phyloP scores from a whole-genome alignment of 192 early-diverging fungal genomes.

The Backusella macrospora region DNA sequence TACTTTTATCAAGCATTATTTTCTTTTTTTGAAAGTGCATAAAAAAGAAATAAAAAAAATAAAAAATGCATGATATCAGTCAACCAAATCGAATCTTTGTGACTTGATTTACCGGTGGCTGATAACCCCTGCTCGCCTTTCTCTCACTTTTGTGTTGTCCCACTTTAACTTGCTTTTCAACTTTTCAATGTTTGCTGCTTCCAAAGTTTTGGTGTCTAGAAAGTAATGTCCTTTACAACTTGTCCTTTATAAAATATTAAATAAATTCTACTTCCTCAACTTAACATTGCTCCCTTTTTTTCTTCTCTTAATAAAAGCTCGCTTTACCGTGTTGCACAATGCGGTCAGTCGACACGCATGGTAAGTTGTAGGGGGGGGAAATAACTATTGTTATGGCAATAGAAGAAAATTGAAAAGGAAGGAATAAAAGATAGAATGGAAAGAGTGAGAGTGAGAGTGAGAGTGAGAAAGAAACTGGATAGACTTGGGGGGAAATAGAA shows the following conservation, averaged over 20 bases:
- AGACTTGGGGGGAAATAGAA: neutral
- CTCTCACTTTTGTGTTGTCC: neutral
- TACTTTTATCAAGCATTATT: too few relatives aligned
- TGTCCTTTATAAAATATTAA: too few relatives aligned
- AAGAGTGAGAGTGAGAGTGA: neutral
- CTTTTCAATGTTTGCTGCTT: constrained; percentile 5
- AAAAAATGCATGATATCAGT: neutral
- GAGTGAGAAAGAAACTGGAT: neutral
- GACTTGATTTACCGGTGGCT: constrained; percentile 5
- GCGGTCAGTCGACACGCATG: constrained; percentile 19
- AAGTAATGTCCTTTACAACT: neutral
- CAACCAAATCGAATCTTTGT: neutral
- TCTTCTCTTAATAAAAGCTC: neutral
- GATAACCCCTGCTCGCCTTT: neutral
- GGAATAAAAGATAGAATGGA: neutral
- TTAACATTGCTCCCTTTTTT: too few relatives aligned
- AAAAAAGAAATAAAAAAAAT: neutral
- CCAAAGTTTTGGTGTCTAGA: constrained; percentile 5
- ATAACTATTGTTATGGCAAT: neutral
- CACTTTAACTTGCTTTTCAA: neutral
- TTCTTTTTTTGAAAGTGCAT: neutral
- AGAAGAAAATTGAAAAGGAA: neutral
- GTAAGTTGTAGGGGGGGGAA: neutral
- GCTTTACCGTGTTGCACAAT: constrained; percentile 9
- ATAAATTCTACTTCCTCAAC: too few relatives aligned